These are phyloP conservation scores for Haplographium delicatum DNA, from an alignment of 495 filamentous ascomycete genomes.

Conservation along the genomic window DNA sequence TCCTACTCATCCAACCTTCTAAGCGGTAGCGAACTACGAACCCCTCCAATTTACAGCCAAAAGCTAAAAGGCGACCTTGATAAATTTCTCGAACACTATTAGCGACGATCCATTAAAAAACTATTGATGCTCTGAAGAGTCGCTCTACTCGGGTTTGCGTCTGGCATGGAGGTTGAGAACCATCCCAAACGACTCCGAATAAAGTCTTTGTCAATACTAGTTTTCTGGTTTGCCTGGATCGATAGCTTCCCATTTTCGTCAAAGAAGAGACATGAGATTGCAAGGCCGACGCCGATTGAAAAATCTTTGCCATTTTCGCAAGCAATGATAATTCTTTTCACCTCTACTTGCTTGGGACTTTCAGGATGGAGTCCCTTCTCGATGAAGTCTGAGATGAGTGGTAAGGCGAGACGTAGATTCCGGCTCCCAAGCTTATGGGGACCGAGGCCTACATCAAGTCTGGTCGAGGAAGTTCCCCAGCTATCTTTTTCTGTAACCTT, in stretches of 20 bases:
- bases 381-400: conserved; percentile 40
- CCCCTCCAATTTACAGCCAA: no score
- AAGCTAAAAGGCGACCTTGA: no score
- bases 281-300: conserved; percentile 56
- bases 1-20: no score
- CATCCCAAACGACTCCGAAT: conserved; percentile 72
- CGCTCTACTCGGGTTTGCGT: conserved; percentile 71
- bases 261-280: conserved; percentile 58
- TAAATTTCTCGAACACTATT: no score
- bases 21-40: no score
- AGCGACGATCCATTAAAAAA: conserved; percentile 78
- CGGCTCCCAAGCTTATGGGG: conserved; percentile 69
- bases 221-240: conserved; percentile 3
- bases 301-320: conserved; percentile 63
- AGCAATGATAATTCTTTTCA: conserved; percentile 42
- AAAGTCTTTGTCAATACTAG: conserved; percentile 55
- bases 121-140: conserved; percentile 85
- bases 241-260: conserved; percentile 45
- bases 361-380: not conserved
- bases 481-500: conserved; percentile 26
- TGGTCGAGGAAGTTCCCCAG: conserved; percentile 31
- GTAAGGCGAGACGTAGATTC: conserved; percentile 62
- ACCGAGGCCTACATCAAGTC: conserved; percentile 59
- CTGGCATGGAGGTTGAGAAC: conserved; percentile 67
- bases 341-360: not conserved